Evolutionary conservation across 1,284 basidiomycete species (phyloP).

Genomic region (Mycena citricolor): DNA sequence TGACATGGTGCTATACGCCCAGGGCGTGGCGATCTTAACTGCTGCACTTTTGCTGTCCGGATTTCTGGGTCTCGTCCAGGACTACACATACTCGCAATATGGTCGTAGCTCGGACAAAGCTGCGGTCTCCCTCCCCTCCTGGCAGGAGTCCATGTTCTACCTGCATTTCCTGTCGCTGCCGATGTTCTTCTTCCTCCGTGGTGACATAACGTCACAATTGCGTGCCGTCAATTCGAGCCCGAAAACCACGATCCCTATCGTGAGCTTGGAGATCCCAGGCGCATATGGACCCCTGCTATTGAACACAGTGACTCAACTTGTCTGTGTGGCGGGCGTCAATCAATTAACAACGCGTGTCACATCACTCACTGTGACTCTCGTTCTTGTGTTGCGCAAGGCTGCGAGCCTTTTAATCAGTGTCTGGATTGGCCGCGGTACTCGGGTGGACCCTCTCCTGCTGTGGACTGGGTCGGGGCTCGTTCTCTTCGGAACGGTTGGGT

Average conservation of each 20-base stretch:
- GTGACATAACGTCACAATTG: constrained; percentile 54
- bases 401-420: constrained; percentile 80
- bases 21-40: constrained; percentile 73
- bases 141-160: constrained; percentile 94
- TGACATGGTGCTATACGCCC: constrained; percentile 54
- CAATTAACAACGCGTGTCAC: constrained; percentile 79
- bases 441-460: constrained; percentile 45
- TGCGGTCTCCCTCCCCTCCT: constrained; percentile 38
- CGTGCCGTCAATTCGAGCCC: constrained; percentile 44
- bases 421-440: constrained; percentile 33
- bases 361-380: constrained; percentile 82
- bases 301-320: constrained; percentile 83
- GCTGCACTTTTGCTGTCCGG: constrained; percentile 81
- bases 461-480: constrained; percentile 71
- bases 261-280: constrained; percentile 49
- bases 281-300: constrained; percentile 67
- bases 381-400: constrained; percentile 89
- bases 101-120: constrained; percentile 35
- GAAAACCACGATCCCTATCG: constrained; percentile 29
- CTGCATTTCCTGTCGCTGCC: constrained; percentile 75
- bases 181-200: constrained; percentile 62
- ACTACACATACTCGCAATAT: constrained; percentile 74
- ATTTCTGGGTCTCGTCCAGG: constrained; percentile 85
- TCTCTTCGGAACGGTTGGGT: constrained; percentile 70
- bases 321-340: constrained; percentile 92